phyloP scores from a whole-genome alignment of 495 filamentous ascomycete genomes.

The Viridothelium virens region DNA sequence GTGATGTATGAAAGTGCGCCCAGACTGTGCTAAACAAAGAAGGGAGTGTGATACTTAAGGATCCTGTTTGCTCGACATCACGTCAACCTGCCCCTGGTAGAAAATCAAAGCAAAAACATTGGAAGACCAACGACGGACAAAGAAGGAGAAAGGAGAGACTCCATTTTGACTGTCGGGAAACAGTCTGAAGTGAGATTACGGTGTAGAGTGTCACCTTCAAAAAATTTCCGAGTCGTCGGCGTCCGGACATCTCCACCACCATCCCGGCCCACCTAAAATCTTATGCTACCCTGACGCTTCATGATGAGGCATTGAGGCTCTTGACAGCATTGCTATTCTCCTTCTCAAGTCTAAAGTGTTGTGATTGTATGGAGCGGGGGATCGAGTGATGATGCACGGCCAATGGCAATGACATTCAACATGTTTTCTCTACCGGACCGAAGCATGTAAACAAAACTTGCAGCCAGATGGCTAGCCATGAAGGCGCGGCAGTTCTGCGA shows the following conservation, averaged over 20 bases:
- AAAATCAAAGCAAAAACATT: not conserved
- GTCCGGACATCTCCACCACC: not conserved
- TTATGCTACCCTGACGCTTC: not conserved
- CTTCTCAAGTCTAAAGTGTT: not conserved
- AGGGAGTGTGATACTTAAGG: not conserved
- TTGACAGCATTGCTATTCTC: not conserved
- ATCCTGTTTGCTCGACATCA: not conserved
- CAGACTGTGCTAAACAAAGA: not conserved
- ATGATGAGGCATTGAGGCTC: not conserved
- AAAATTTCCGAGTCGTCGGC: not conserved
- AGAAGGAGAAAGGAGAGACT: not conserved
- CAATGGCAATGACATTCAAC: not conserved
- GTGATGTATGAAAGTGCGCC: not conserved
- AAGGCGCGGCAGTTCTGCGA: slow-evolving; percentile 29
- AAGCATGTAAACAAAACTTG: slow-evolving; percentile 8
- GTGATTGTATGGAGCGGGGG: too few species aligned
- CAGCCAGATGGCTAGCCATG: slow-evolving; percentile 24
- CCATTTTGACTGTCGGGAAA: not conserved
- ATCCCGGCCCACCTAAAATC: not conserved
- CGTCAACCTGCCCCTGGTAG: not conserved
- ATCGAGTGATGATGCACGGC: too few species aligned
- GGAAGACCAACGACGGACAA: not conserved
- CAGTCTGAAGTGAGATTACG: not conserved
- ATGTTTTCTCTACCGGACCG: not conserved
- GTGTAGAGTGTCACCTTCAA: not conserved